Evolutionary conservation across 2,329 filamentous ascomycete species (phyloP), one percentile per base, ranked within the genome.

Genomic region (Nemania serpens): DNA sequence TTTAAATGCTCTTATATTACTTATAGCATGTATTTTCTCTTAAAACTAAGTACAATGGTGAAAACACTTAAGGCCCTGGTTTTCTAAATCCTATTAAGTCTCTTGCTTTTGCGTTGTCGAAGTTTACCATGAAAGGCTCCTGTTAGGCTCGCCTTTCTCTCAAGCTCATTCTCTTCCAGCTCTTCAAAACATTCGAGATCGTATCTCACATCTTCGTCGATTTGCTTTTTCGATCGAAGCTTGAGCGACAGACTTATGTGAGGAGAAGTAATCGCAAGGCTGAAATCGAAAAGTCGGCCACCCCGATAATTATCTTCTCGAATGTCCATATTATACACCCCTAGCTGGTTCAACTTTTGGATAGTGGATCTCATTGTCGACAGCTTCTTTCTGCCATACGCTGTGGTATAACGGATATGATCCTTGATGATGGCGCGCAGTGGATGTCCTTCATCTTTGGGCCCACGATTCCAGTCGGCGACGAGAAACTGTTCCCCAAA

Each of bases 271-370:
- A 62, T 43, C 3, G 63, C 58, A 12, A 54, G 57, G 15, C 61
- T 66, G 39, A 66, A 66, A 42, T 66, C 63, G 17, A 66, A 64
- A 9, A 66, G 61, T 13, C 51, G 50, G 2, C 63, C 63, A n/a
- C 61, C 58, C 4, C 58, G 42, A 33, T 61, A 63, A 42, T 64
- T 66, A 5, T 33, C 50, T 34, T 59, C 25, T 7, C 45, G n/a
- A 6, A 66, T 57, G 48, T 66, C 58, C 63, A 64, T 66, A 34
- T 66, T 59, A 2, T 55, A 66, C 11, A 64, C 59, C 2, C 61
- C 58, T 22, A 63, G 3, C 6, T 57, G 7, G 11, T 66, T 63
- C 5, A 63, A 11, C n/a, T 50, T n/a, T n/a, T 61, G 46, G 10
- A 63, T 12, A 3, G 54, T 65, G 4, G 36, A 39, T 39, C 56